Conservation (phyloP, 192 early-diverging fungal species). For the Chytriomyces hyalinus region DNA sequence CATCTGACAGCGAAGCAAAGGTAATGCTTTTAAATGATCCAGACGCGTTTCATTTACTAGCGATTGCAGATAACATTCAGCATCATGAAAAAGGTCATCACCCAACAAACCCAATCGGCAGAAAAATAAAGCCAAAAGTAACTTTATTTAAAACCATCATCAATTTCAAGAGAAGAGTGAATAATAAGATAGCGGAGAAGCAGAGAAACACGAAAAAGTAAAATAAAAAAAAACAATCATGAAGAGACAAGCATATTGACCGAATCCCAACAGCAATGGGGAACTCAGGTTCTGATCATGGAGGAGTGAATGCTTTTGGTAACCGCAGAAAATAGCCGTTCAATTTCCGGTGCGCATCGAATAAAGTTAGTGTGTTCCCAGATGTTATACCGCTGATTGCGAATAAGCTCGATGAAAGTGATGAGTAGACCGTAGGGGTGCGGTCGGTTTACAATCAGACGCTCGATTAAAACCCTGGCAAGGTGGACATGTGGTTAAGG, state of each 20-base stretch:
- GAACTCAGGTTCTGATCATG: constrained; percentile 30
- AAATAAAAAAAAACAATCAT: not conserved
- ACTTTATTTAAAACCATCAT: not conserved
- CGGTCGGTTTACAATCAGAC: constrained; percentile 93
- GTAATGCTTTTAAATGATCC: not conserved
- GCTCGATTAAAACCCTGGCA: constrained; percentile 86
- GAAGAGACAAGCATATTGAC: not conserved
- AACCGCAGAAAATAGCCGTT: constrained; percentile 78
- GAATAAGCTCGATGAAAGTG: constrained; percentile 96
- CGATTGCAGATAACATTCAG: no score
- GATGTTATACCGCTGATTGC: constrained; percentile 82
- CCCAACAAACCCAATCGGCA: not conserved
- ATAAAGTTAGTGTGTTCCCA: constrained; percentile 72
- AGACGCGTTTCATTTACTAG: no score
- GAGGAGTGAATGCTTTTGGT: constrained; percentile 51
- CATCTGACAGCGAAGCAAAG: not conserved
- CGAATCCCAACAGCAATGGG: not conserved
- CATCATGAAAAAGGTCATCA: not conserved
- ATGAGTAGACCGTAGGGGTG: constrained; percentile 98
- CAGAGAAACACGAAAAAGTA: not conserved
- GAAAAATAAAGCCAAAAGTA: not conserved
- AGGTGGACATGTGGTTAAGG: not conserved
- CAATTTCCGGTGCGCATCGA: constrained; percentile 79
- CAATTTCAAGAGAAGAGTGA: not conserved
- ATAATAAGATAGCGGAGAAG: not conserved